Evolutionary conservation across 1,284 basidiomycete species (phyloP), one percentile per base, ranked within the genome.

Genomic region (Stereum hirsutum): DNA sequence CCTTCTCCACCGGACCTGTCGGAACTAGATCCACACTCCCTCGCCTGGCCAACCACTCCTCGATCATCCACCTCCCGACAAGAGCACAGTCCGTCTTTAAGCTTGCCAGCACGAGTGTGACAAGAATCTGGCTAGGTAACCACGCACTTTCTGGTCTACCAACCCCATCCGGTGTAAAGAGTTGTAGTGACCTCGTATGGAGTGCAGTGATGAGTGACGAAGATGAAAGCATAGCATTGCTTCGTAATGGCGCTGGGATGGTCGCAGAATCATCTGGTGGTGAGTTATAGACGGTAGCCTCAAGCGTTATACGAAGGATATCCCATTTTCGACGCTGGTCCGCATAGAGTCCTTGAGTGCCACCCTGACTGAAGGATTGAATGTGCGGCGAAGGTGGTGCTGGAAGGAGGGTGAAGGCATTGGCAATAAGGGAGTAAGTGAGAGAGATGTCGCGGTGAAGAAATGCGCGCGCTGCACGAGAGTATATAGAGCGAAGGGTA

Each of bases 311-410:
- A 19, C 86, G 72, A 4, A 89, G 74, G 42, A 89, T 77, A 52
- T 89, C 86, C 87, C 87, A 89, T 64, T 87, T 88, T 41, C 79
- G 68, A 14, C 84, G 72, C 47, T 78, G 68, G 11, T 71, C 65
- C 41, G 67, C 58, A 4, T 83, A 64, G 11, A 60, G 44, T 53
- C 81, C 76, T 24, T 65, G 62, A 0, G 54, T 4, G 11, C 15
- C 38, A 28, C 23, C 19, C 5, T 8, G 10, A n/a, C n/a, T n/a
- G 33, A 35, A 17, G 5, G 33, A n/a, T 17, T 21, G 46, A 2
- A 51, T 50, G 4, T 53, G 47, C 10, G 53, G 42, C 6, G 54
- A 47, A 4, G 80, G 80, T 3, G 81, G 68, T 8, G 65, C 68
- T 8, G 65, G 59, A 15, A 87, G 51, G 28, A 84, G 58, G 20